Conservation (phyloP, 768 basidiomycete species). For the Gymnopilus dilepis region DNA sequence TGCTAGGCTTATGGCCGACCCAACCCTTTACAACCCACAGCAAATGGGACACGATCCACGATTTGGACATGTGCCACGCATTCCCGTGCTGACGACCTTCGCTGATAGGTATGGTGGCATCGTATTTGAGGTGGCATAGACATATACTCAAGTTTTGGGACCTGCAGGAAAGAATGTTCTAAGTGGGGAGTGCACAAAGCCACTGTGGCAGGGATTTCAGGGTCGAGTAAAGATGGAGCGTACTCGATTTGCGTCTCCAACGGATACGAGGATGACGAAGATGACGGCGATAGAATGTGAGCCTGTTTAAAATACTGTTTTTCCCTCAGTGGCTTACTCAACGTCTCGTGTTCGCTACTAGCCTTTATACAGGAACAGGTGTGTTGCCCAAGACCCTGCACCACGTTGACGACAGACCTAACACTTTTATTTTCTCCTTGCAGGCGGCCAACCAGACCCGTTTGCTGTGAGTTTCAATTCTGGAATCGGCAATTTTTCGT, state of each 20-base stretch:
- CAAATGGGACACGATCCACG: constrained; percentile 23
- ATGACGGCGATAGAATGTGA: constrained; percentile 44
- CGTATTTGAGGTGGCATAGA: background rate
- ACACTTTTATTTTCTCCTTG: background rate
- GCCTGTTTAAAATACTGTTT: constrained; percentile 12
- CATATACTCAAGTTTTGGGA: background rate
- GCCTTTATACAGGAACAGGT: constrained; percentile 49
- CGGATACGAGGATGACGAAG: constrained; percentile 47
- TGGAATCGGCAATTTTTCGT: background rate
- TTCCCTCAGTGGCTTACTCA: background rate
- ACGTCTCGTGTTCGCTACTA: constrained; percentile 23
- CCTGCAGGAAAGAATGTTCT: constrained; percentile 32
- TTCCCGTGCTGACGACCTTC: constrained; percentile 30
- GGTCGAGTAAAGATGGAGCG: constrained; percentile 35
- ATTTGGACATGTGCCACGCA: constrained; percentile 25
- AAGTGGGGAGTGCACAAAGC: constrained; percentile 33
- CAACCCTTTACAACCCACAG: constrained; percentile 24
- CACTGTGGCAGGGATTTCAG: constrained; percentile 41
- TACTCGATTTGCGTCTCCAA: constrained; percentile 46
- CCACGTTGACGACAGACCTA: background rate
- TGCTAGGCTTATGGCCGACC: constrained; percentile 25
- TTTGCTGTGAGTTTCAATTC: constrained; percentile 8
- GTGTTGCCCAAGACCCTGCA: background rate
- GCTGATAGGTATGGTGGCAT: constrained; percentile 23
- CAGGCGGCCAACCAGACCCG: constrained; percentile 22